These are phyloP conservation scores for Camelina neglecta DNA, from an alignment of 345 rosid species.

Conservation along the genomic window DNA sequence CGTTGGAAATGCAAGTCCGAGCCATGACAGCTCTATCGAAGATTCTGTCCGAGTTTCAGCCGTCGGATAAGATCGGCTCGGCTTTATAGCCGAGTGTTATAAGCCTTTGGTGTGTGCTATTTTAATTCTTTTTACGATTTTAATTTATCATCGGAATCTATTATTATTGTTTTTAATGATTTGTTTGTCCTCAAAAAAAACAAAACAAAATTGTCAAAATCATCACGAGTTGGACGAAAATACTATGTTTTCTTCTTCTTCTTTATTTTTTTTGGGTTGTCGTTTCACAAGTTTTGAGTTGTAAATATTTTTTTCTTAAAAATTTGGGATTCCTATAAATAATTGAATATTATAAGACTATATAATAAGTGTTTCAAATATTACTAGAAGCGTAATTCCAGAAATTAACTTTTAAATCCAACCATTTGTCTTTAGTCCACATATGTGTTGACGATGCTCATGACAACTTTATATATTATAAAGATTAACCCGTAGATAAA, in stretches of 20 bases:
- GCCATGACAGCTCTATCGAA: slow-evolving; percentile 82
- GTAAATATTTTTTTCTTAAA: slow-evolving; percentile 15
- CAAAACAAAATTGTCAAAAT: slow-evolving; percentile 14
- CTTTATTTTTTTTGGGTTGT: neutral
- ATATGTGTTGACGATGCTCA: neutral
- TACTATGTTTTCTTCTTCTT: neutral
- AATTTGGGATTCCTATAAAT: neutral
- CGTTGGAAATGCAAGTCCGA: slow-evolving; percentile 96
- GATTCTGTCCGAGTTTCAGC: slow-evolving; percentile 39
- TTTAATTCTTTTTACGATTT: slow-evolving; percentile 15
- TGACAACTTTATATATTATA: neutral
- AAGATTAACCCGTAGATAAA: neutral
- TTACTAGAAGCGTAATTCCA: neutral
- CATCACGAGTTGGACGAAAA: slow-evolving; percentile 27
- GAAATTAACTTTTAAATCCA: neutral
- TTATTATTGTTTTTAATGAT: slow-evolving; percentile 28
- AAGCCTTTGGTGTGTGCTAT: slow-evolving; percentile 36
- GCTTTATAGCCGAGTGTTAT: slow-evolving; percentile 22
- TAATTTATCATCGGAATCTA: slow-evolving; percentile 15
- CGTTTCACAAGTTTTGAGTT: slow-evolving; percentile 17
- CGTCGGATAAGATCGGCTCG: slow-evolving; percentile 29
- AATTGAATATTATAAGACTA: neutral
- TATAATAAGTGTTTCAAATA: slow-evolving; percentile 1
- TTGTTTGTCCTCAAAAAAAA: slow-evolving; percentile 14
- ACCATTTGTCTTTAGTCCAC: neutral